phyloP scores from a whole-genome alignment of 345 rosid genomes.

The Lepidium aucheri region DNA sequence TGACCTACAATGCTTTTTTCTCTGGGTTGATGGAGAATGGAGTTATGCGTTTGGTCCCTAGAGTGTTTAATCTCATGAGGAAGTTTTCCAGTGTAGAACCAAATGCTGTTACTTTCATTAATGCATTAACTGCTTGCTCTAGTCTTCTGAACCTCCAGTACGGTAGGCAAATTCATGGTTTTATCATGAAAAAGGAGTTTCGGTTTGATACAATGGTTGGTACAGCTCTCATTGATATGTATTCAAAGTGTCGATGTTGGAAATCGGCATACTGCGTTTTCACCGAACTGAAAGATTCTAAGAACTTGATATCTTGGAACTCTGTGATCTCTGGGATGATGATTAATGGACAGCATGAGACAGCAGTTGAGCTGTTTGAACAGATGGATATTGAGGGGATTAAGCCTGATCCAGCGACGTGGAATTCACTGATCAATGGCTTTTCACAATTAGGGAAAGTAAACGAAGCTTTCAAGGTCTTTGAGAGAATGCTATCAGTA shows the following conservation, averaged over 20 bases:
- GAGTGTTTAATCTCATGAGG: constrained; percentile 50
- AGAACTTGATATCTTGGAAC: constrained; percentile 57
- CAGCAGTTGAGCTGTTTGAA: constrained; percentile 43
- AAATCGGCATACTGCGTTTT: constrained; percentile 38
- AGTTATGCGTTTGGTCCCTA: constrained; percentile 28
- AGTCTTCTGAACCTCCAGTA: constrained; percentile 34
- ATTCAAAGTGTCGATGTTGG: constrained; percentile 49
- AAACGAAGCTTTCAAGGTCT: constrained; percentile 40
- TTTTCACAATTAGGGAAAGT: constrained; percentile 47
- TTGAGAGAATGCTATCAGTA: constrained; percentile 43
- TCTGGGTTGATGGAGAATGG: constrained; percentile 48
- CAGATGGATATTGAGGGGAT: constrained; percentile 36
- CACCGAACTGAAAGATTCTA: constrained; percentile 31
- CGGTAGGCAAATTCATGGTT: constrained; percentile 52
- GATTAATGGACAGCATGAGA: constrained; percentile 41
- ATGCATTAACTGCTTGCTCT: constrained; percentile 48
- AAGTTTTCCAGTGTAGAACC: constrained; percentile 31
- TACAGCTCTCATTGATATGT: constrained; percentile 57
- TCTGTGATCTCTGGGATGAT: constrained; percentile 54
- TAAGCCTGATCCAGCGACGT: constrained; percentile 56
- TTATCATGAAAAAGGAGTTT: constrained; percentile 26
- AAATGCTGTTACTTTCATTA: constrained; percentile 39
- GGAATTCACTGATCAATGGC: constrained; percentile 64
- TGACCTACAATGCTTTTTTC: constrained; percentile 50
- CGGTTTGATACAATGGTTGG: constrained; percentile 38